A percentile compares a stretch with the other conserved stretches of the same genome.
These are phyloP conservation scores for Chaetomium cochliodes DNA, from an alignment of 495 filamentous ascomycete species.

Conservation along the genomic window DNA sequence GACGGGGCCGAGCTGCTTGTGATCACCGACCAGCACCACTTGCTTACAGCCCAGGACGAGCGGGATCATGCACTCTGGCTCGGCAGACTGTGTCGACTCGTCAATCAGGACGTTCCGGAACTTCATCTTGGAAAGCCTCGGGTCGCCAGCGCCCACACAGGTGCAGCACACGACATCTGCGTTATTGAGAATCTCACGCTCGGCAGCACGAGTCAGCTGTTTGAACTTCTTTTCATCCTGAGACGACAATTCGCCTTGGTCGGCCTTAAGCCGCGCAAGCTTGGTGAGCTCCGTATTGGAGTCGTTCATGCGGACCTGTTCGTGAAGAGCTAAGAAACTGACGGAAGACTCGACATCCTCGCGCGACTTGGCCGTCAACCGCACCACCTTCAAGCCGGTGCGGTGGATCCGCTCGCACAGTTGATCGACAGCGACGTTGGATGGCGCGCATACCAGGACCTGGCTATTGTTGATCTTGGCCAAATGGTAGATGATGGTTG, in stretches of 20 bases:
- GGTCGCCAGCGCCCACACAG: constrained; percentile 96
- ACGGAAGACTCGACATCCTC: constrained; percentile 98
- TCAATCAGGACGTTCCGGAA: constrained; percentile 98
- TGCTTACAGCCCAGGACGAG: constrained; percentile 97
- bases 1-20: constrained; percentile 96
- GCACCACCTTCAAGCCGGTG: constrained; percentile 94
- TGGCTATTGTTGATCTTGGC: constrained; percentile 93
- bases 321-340: constrained; percentile 88
- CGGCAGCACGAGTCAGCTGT: constrained; percentile 85
- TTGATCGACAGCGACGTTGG: constrained; percentile 98
- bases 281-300: constrained; percentile 91
- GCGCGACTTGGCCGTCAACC: constrained; percentile 94
- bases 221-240: constrained; percentile 99
- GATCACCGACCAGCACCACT: constrained; percentile 95
- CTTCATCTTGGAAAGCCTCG: constrained; percentile 90
- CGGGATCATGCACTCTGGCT: constrained; percentile 99
- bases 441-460: constrained; percentile 94
- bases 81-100: constrained; percentile 97
- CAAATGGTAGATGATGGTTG: constrained; percentile 97
- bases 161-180: constrained; percentile 99
- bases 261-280: constrained; percentile 84
- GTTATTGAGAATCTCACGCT: constrained; percentile 92
- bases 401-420: constrained; percentile 96
- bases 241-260: constrained; percentile 87
- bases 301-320: constrained; percentile 97